These are phyloP conservation scores for Fusarium multiceps DNA, from an alignment of 2,329 filamentous ascomycete species.

Conservation along the genomic window DNA sequence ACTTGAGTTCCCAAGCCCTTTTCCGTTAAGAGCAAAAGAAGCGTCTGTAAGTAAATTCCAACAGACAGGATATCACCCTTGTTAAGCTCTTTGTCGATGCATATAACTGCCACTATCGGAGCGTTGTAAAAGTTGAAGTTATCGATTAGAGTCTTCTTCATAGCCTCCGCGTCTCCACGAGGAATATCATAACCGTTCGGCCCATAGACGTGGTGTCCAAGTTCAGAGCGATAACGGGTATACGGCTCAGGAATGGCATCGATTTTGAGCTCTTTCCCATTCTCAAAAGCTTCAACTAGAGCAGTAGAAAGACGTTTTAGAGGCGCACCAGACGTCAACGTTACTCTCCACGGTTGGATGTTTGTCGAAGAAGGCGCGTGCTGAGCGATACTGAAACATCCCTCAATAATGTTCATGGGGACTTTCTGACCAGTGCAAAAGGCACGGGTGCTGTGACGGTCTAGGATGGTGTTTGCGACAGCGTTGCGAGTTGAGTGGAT, in stretches of 20 bases:
- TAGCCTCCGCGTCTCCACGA: slow-evolving; percentile 9
- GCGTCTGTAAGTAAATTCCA: slow-evolving; percentile 29
- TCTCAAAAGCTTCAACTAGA: not conserved
- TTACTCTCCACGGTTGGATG: slow-evolving; percentile 24
- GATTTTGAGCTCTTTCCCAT: not conserved
- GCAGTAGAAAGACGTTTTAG: slow-evolving; percentile 1
- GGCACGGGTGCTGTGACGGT: slow-evolving; percentile 13
- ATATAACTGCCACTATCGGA: slow-evolving; percentile 21
- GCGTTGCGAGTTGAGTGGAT: not conserved
- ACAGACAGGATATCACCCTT: slow-evolving; percentile 24
- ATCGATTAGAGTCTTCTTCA: slow-evolving; percentile 12
- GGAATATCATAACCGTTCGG: slow-evolving; percentile 28
- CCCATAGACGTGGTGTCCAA: slow-evolving; percentile 30
- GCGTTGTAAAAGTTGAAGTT: slow-evolving; percentile 38
- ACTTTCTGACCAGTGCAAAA: slow-evolving; percentile 15
- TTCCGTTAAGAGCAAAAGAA: slow-evolving; percentile 29
- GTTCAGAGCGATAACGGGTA: slow-evolving; percentile 16
- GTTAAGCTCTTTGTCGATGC: slow-evolving; percentile 12
- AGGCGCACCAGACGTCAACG: slow-evolving; percentile 4
- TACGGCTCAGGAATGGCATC: slow-evolving; percentile 20
- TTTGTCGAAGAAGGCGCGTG: slow-evolving; percentile 23
- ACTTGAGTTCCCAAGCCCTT: slow-evolving; percentile 24
- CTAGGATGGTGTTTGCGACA: slow-evolving; percentile 3
- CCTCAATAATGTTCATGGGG: not conserved
- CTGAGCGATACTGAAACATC: slow-evolving; percentile 22